Evolutionary conservation across 148 eudicot species (phyloP).

Genomic region (Pouteria glomerata): DNA sequence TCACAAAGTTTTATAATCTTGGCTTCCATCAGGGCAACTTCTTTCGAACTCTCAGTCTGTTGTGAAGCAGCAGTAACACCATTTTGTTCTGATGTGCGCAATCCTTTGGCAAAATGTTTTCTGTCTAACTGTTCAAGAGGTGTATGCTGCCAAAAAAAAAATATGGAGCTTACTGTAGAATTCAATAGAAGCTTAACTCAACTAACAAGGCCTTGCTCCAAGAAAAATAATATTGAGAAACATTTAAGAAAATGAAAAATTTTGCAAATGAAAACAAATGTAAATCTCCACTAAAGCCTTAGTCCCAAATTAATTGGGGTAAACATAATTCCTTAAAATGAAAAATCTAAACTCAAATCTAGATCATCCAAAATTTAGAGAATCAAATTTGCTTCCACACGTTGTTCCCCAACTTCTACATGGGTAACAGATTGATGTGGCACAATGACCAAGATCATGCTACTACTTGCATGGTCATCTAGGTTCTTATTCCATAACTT

Average conservation of each 20-base stretch:
- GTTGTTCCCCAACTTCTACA: neutral
- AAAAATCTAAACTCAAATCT: too few species aligned
- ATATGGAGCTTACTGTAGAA: neutral
- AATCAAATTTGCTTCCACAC: neutral
- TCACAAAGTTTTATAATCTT: slow-evolving; percentile 77
- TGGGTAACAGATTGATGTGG: neutral
- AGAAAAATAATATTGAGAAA: neutral
- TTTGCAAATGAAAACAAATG: neutral
- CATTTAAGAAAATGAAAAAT: neutral
- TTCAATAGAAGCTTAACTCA: neutral
- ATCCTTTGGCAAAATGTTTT: slow-evolving; percentile 76
- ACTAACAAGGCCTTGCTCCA: too few species aligned
- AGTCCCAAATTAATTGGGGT: too few species aligned
- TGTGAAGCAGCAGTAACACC: slow-evolving; percentile 36
- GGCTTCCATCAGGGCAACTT: slow-evolving; percentile 73
- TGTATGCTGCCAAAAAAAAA: slow-evolving; percentile 48
- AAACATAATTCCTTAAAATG: too few species aligned
- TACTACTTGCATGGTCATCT: neutral
- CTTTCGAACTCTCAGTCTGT: slow-evolving; percentile 52
- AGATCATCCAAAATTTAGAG: neutral
- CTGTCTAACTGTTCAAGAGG: slow-evolving; percentile 82
- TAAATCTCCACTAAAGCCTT: too few species aligned
- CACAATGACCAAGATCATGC: neutral
- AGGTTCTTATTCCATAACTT: neutral
- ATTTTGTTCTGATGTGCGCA: slow-evolving; percentile 46